Evolutionary conservation across 495 filamentous ascomycete genomes (phyloP).

Genomic region (Diplogelasinospora grovesii): DNA sequence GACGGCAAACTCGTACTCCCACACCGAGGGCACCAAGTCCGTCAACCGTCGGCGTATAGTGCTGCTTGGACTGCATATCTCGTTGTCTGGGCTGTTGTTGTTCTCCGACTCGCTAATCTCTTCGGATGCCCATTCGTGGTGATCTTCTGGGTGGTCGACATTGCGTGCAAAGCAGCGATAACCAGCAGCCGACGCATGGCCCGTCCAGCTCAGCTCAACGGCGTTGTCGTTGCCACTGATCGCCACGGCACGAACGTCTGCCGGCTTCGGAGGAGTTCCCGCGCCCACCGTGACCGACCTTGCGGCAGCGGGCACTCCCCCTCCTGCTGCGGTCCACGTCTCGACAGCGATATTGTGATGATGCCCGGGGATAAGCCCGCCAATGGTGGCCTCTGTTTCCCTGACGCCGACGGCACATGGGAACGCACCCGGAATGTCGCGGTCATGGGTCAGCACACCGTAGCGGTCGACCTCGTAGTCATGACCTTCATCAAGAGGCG

Average conservation of each 20-base stretch:
- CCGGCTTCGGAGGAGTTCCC: conserved; percentile 4
- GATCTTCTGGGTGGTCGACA: too few relatives aligned
- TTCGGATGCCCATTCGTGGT: too few relatives aligned
- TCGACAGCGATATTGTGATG: conserved; percentile 9
- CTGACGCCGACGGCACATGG: conserved; percentile 7
- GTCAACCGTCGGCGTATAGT: too few relatives aligned
- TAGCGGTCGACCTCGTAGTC: conserved; percentile 13
- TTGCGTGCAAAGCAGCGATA: too few relatives aligned
- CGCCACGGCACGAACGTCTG: background rate
- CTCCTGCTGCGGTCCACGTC: conserved; percentile 14
- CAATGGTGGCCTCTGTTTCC: background rate
- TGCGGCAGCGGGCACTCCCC: conserved; percentile 3
- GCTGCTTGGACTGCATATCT: too few relatives aligned
- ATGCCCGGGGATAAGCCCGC: conserved; percentile 10
- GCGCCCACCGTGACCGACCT: conserved; percentile 11
- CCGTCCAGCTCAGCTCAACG: conserved; percentile 8
- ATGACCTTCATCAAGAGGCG: background rate
- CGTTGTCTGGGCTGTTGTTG: too few relatives aligned
- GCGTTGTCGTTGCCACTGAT: background rate
- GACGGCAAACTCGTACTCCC: conserved; percentile 14
- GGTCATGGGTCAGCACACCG: conserved; percentile 7
- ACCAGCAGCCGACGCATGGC: background rate
- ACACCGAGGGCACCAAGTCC: conserved; percentile 3
- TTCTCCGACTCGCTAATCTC: too few relatives aligned
- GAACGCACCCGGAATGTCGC: conserved; percentile 6